These are phyloP conservation scores for Purshia tridentata DNA, from an alignment of 306 rosid genomes.

Conservation along the genomic window DNA sequence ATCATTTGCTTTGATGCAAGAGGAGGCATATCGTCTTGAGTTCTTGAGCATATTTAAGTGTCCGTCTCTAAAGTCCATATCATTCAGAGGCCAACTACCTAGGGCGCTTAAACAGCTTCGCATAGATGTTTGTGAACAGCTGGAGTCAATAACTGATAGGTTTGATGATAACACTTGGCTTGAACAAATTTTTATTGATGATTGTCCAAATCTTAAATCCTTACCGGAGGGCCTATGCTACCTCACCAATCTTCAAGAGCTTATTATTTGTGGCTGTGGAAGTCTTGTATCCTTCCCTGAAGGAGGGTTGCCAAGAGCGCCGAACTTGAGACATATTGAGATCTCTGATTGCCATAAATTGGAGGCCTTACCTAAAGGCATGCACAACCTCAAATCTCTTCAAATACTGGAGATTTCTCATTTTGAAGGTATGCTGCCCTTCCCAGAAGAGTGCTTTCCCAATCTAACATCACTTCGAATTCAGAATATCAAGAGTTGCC, in stretches of 20 bases:
- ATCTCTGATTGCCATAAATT: not conserved
- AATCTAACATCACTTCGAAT: not conserved
- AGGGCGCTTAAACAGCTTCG: not conserved
- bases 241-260: not conserved
- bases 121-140: constrained; percentile 26
- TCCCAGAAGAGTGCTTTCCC: not conserved
- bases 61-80: constrained; percentile 31
- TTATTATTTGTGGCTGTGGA: not conserved
- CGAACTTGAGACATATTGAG: not conserved
- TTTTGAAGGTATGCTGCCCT: not conserved
- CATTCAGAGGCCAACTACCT: constrained; percentile 30
- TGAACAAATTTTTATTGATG: not conserved
- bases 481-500: not conserved
- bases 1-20: too few species aligned
- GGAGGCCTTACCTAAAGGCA: not conserved
- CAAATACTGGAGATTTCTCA: not conserved
- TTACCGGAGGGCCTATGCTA: not conserved
- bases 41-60: constrained; percentile 35
- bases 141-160: constrained; percentile 32
- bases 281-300: constrained; percentile 17
- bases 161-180: constrained; percentile 18
- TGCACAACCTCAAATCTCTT: constrained; percentile 4
- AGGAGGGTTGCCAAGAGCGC: constrained; percentile 2
- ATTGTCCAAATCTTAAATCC: not conserved
- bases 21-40: constrained; percentile 1